phyloP scores from a whole-genome alignment of 371 early-diverging fungal species.

The Mucor plumbeus region DNA sequence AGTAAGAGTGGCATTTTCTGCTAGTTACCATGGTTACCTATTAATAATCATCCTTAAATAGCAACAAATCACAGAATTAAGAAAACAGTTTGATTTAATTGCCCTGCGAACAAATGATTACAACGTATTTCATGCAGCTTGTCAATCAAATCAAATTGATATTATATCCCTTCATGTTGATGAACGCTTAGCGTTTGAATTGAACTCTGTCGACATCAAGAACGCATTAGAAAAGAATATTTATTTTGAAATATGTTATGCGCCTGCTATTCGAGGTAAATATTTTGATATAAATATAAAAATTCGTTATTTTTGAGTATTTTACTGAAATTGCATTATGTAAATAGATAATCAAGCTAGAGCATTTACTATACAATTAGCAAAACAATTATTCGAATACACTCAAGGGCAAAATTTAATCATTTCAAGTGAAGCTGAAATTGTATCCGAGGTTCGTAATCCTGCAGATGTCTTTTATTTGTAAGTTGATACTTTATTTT shows the following conservation, averaged over 20 bases:
- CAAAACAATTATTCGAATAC: slow-evolving; percentile 31
- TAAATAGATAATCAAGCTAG: slow-evolving; percentile 38
- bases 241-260: slow-evolving; percentile 84
- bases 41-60: neutral
- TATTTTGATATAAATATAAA: too few species aligned
- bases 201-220: slow-evolving; percentile 60
- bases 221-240: slow-evolving; percentile 68
- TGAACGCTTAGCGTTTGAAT: slow-evolving; percentile 76
- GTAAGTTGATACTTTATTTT: slow-evolving; percentile 26
- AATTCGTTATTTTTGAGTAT: neutral
- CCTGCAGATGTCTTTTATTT: slow-evolving; percentile 41
- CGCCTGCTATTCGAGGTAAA: slow-evolving; percentile 74
- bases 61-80: slow-evolving; percentile 8
- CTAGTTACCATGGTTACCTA: neutral
- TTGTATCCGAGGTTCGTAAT: slow-evolving; percentile 37
- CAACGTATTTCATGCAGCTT: slow-evolving; percentile 74
- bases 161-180: slow-evolving; percentile 80
- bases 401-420: slow-evolving; percentile 31
- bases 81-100: slow-evolving; percentile 66
- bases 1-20: neutral
- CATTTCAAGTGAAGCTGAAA: slow-evolving; percentile 39
- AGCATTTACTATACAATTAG: slow-evolving; percentile 32
- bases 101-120: slow-evolving; percentile 80
- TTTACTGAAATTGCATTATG: neutral
- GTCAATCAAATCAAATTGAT: slow-evolving; percentile 74